phyloP scores from a whole-genome alignment of 495 filamentous ascomycete genomes.

The Cercophora scortea region DNA sequence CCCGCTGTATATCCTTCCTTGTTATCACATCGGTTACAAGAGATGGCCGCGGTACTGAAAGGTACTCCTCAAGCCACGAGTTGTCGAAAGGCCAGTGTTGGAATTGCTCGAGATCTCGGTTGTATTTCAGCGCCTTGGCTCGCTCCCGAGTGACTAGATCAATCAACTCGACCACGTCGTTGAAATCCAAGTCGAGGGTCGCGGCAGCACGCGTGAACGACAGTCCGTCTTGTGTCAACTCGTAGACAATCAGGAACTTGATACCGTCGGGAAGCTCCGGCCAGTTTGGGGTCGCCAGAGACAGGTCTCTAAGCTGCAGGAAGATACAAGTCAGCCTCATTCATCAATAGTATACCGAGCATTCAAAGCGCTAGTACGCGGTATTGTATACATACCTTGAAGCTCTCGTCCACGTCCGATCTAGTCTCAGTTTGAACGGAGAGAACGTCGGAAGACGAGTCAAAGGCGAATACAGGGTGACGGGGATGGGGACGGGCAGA shows the following conservation, averaged over 20 bases:
- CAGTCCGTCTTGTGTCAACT: slow-evolving; percentile 1
- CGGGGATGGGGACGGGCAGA: no score
- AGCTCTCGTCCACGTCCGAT: no score
- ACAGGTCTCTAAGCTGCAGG: not conserved
- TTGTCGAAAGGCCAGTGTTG: not conserved
- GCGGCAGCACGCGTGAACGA: slow-evolving; percentile 3
- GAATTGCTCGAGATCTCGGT: not conserved
- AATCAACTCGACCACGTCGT: slow-evolving; percentile 3
- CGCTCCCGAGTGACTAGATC: not conserved
- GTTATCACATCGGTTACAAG: slow-evolving; percentile 7
- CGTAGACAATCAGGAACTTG: slow-evolving; percentile 12
- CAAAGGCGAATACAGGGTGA: no score
- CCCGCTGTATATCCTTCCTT: slow-evolving; percentile 2
- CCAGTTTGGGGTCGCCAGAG: slow-evolving; percentile 2
- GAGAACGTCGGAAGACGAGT: no score
- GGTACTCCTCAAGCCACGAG: not conserved
- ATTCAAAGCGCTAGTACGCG: no score
- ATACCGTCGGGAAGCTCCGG: slow-evolving; percentile 5
- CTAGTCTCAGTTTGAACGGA: no score
- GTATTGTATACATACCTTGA: no score
- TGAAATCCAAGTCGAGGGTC: not conserved
- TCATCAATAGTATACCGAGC: no score
- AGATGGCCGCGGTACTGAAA: not conserved
- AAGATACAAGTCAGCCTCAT: not conserved
- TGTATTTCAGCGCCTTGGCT: not conserved